Evolutionary conservation across 179 eudicot species (phyloP), one percentile per base, ranked within the genome.

Genomic region (Actinidia arguta): DNA sequence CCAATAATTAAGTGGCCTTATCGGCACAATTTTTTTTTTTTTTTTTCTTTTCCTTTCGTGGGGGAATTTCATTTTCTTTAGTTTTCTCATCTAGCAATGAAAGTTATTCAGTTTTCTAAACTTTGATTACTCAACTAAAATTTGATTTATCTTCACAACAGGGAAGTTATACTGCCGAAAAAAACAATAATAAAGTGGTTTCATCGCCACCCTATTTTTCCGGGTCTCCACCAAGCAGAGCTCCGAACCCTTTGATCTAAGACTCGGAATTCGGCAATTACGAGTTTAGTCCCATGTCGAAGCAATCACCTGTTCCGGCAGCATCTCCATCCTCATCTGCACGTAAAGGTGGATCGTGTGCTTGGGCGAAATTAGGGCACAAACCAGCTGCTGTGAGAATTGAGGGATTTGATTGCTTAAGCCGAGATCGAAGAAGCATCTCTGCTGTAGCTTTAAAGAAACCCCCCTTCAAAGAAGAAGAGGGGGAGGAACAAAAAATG

Each of bases 211-310:
- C 97, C 56, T 93, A 87, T 85, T 93, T 88, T 74, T 51, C 64
- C 20, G 95, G 97, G 55, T 92, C 97, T 17, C 97, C 97, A 11
- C 97, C 95, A 8, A 87, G 79, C 62, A 83, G 97, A 84, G 91
- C 88, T 27, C 88, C 93, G 1, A 93, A 93, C 75, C 97, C 94
- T 3, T 71, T 92, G 31, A 86, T 92, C 58, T 92, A 92, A 76
- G 95, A 92, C 51, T 86, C 86, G 51, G 85, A 88, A 18, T 93
- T 93, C 63, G 85, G 88, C 27, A 82, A 69, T 14, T 59, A 67
- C 14, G 82, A 73, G 59, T 71, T 78, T 14, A 83, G 73, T 76
- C 89, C 91, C 6, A 80, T 78, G 16, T 82, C 88, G 39, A 83
- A 87, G 22, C 87, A 88, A 20, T 81, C 77, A 8, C 71, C 83